A percentile compares a stretch with the other conserved stretches of the same genome.
Conservation (phyloP, 768 basidiomycete species). For the Royoungia palumana region DNA sequence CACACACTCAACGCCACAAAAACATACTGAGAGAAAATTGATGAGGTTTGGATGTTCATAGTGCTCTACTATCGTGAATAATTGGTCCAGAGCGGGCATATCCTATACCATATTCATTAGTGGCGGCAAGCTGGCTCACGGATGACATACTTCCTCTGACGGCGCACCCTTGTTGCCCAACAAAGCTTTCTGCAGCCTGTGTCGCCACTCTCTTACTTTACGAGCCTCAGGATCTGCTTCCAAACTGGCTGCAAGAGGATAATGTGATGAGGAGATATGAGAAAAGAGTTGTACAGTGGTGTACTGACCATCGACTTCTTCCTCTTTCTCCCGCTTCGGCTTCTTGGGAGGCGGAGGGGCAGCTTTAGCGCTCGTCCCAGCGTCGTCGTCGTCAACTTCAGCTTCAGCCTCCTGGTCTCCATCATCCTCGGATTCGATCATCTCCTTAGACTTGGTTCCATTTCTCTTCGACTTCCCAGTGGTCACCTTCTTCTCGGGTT, state of each 20-base stretch:
- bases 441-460: slow-evolving; percentile 57
- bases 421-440: slow-evolving; percentile 63
- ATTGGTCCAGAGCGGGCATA: slow-evolving; percentile 66
- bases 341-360: slow-evolving; percentile 68
- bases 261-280: slow-evolving; percentile 6
- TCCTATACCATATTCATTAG: slow-evolving; percentile 45
- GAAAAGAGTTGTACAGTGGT: slow-evolving; percentile 18
- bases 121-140: not conserved
- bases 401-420: slow-evolving; percentile 49
- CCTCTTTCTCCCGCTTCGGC: slow-evolving; percentile 55
- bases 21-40: slow-evolving; percentile 60
- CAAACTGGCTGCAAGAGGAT: slow-evolving; percentile 35
- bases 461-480: slow-evolving; percentile 48
- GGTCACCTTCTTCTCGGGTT: slow-evolving; percentile 38
- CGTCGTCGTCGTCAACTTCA: slow-evolving; percentile 44
- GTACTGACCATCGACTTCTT: slow-evolving; percentile 53
- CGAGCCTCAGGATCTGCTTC: slow-evolving; percentile 57
- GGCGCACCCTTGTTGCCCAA: slow-evolving; percentile 62
- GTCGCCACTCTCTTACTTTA: slow-evolving; percentile 88
- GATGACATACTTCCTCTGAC: slow-evolving; percentile 55
- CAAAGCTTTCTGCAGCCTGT: slow-evolving; percentile 87
- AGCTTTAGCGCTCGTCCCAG: slow-evolving; percentile 49
- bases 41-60: slow-evolving; percentile 73
- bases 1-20: slow-evolving; percentile 2
- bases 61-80: slow-evolving; percentile 74